Conservation (phyloP, 257 asterid species). For the Paulownia fortunei region DNA sequence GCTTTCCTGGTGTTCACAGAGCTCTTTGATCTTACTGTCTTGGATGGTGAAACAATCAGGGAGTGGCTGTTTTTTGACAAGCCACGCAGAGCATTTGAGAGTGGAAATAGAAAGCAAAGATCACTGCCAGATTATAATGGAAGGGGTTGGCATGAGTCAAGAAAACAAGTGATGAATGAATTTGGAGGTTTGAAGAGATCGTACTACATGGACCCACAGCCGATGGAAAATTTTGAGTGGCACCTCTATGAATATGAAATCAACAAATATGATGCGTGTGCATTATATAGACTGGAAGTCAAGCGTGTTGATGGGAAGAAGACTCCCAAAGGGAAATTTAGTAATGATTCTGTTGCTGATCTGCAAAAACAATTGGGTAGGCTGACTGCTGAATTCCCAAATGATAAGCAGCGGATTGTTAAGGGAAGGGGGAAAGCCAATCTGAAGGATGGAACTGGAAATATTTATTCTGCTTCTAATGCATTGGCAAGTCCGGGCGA, state of each 20-base stretch:
- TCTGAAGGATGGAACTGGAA: slow-evolving; percentile 34
- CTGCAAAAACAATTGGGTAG: slow-evolving; percentile 82
- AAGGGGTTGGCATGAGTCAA: slow-evolving; percentile 98
- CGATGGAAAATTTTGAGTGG: slow-evolving; percentile 82
- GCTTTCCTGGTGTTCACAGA: slow-evolving; percentile 51
- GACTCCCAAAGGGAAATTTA: slow-evolving; percentile 66
- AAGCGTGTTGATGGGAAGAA: slow-evolving; percentile 75
- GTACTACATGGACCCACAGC: slow-evolving; percentile 99
- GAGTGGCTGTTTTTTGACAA: slow-evolving; percentile 97
- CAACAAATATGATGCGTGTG: slow-evolving; percentile 67
- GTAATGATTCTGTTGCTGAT: slow-evolving; percentile 76
- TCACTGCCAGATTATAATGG: slow-evolving; percentile 93
- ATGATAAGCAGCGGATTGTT: slow-evolving; percentile 48
- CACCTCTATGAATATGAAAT: slow-evolving; percentile 88
- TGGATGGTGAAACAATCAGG: slow-evolving; percentile 83
- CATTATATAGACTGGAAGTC: slow-evolving; percentile 85
- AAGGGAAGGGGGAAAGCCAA: slow-evolving; percentile 52
- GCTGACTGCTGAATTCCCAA: slow-evolving; percentile 71
- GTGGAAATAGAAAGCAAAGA: slow-evolving; percentile 92
- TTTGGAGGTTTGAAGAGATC: slow-evolving; percentile 89
- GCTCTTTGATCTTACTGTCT: slow-evolving; percentile 71
- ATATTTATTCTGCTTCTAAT: slow-evolving; percentile 31
- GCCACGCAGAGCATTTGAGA: slow-evolving; percentile 95
- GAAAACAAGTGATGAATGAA: slow-evolving; percentile 87
- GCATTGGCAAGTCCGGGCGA: slow-evolving; percentile 33